These are phyloP conservation scores for Metschnikowia bowlesiae DNA, from an alignment of 805 yeast genomes.

Conservation along the genomic window DNA sequence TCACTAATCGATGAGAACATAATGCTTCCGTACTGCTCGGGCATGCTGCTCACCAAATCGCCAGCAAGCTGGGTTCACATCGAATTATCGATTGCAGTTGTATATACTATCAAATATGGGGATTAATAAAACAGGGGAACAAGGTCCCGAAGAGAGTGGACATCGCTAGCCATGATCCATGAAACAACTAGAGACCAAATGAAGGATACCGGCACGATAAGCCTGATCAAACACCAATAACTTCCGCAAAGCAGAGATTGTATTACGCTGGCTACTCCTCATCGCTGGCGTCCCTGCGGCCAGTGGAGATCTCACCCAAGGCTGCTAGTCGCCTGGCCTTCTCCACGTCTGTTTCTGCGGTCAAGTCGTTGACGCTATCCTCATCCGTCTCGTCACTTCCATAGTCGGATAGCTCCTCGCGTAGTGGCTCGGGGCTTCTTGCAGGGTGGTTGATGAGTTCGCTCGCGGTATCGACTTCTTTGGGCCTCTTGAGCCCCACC, in stretches of 20 bases:
- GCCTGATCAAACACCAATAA: no score
- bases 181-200: background rate
- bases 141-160: no score
- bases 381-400: constrained; percentile 13
- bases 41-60: no score
- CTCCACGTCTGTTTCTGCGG: constrained; percentile 62
- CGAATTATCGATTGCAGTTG: background rate
- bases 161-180: no score
- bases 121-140: background rate
- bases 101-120: background rate
- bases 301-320: constrained; percentile 40
- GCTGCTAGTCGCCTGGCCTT: constrained; percentile 59
- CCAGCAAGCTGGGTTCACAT: no score
- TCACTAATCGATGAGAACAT: constrained; percentile 24
- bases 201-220: no score
- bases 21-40: no score
- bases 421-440: background rate
- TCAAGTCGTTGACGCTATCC: constrained; percentile 20
- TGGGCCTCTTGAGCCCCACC: constrained; percentile 46
- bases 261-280: constrained; percentile 29
- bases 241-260: no score
- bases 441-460: background rate
- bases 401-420: constrained; percentile 9
- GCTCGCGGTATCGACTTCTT: constrained; percentile 5
- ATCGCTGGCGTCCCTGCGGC: constrained; percentile 45